Percentiles rank a stretch among this genome's conserved stretches.
phyloP scores from a whole-genome alignment of 2,329 filamentous ascomycete genomes.

The Herpotrichia juniperi region DNA sequence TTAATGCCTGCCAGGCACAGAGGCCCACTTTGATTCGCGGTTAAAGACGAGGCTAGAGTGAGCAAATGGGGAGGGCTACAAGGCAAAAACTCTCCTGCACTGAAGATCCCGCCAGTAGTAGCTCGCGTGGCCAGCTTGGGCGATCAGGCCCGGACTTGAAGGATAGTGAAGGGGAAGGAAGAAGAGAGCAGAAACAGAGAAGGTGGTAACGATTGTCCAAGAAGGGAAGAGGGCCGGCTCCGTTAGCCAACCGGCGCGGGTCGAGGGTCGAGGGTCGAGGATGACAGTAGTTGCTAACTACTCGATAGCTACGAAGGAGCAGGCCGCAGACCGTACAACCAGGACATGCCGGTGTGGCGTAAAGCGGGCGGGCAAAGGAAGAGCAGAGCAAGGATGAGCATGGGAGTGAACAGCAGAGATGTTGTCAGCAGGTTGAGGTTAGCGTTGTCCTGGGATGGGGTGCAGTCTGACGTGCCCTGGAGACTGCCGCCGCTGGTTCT shows the following conservation, averaged over 20 bases:
- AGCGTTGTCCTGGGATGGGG: not conserved
- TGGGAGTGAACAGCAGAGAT: constrained; percentile 40
- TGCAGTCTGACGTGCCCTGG: constrained; percentile 42
- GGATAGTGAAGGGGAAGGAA: constrained; percentile 29
- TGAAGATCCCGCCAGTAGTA: constrained; percentile 43
- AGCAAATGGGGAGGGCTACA: constrained; percentile 33
- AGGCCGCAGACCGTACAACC: constrained; percentile 38
- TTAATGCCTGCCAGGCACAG: constrained; percentile 41
- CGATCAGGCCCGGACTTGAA: constrained; percentile 40
- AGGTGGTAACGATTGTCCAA: constrained; percentile 43
- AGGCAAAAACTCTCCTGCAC: constrained; percentile 35
- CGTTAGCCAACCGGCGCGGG: constrained; percentile 41
- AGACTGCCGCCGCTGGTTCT: constrained; percentile 36
- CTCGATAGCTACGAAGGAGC: constrained; percentile 37
- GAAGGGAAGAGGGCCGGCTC: constrained; percentile 43
- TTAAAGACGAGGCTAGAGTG: constrained; percentile 36
- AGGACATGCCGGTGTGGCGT: constrained; percentile 46
- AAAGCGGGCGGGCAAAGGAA: constrained; percentile 34
- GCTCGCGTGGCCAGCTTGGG: constrained; percentile 42
- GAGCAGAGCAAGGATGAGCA: constrained; percentile 43
- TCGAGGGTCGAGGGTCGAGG: too few species aligned
- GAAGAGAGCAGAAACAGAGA: constrained; percentile 38
- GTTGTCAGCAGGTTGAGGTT: constrained; percentile 7
- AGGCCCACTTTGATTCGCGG: constrained; percentile 42
- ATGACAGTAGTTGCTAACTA: constrained; percentile 31